Evolutionary conservation across 1,284 basidiomycete genomes (phyloP), one percentile per base, ranked within the genome.

Genomic region (Athelia sp.): DNA sequence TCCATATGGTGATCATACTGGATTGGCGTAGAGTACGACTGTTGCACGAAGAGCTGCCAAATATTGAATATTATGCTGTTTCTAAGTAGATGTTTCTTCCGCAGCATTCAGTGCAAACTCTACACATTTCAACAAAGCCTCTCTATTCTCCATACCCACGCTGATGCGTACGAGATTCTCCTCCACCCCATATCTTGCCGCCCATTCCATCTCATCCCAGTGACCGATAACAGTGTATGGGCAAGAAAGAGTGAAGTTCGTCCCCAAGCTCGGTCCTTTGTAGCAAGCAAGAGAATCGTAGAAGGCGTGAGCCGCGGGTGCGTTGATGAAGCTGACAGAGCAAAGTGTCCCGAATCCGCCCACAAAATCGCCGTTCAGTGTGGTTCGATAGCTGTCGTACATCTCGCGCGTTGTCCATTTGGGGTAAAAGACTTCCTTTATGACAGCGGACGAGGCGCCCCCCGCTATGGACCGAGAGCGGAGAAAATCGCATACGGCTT

Each of bases 181-280:
- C 54, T 81, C 78, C 3, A 84, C 81, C 8, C 79, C 82, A 60
- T 72, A 80, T 45, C 64, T 56, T 13, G 67, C 72, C 3, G 79
- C 81, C 82, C 82, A 84, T 26, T 81, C 78, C 45, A 82, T 63
- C 62, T 84, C 82, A 22, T 65, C 57, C 48, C 79, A 83, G 57
- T 84, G 82, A 23, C 81, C 82, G n/a, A 85, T 63, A 44, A 84
- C 74, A 15, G 79, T 76, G 59, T 83, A 84, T 3, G 82, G 81
- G 51, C 73, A 79, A n/a, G 80, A 79, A 13, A 85, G 68, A 1
- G 82, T 84, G 57, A 84, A 81, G 63, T 79, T 81, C 21, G 81
- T 84, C 1, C 82, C 82, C 19, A 84, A 64, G 48, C 73, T 77
- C 1, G 82, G 82, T 1, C 82, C 82, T 60, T 84, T 84, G 43